phyloP scores from a whole-genome alignment of 352 stramenopile species.

The Phytophthora quininea region DNA sequence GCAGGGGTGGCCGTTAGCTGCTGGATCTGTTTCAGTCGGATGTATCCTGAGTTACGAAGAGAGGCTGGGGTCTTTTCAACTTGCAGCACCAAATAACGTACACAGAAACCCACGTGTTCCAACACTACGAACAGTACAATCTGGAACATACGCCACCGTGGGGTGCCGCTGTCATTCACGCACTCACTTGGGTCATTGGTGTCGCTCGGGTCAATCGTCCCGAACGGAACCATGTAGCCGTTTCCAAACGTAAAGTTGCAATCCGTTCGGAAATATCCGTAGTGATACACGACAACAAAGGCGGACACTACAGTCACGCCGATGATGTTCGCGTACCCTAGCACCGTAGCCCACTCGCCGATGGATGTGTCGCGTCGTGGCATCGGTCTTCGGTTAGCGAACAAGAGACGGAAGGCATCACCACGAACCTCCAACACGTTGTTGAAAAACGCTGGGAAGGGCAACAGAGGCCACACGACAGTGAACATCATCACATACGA shows the following conservation, averaged over 20 bases:
- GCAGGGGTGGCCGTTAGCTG: constrained; percentile 61
- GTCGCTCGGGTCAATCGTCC: constrained; percentile 46
- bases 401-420: constrained; percentile 83
- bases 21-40: constrained; percentile 84
- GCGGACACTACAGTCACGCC: constrained; percentile 81
- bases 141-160: constrained; percentile 76
- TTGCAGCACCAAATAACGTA: constrained; percentile 86
- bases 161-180: constrained; percentile 44
- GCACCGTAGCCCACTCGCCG: constrained; percentile 82
- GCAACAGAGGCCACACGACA: constrained; percentile 88
- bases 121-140: constrained; percentile 85
- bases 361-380: constrained; percentile 82
- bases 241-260: constrained; percentile 80
- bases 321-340: constrained; percentile 88
- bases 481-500: constrained; percentile 93
- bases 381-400: constrained; percentile 82
- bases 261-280: constrained; percentile 72
- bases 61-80: constrained; percentile 74
- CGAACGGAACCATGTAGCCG: constrained; percentile 81
- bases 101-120: constrained; percentile 83
- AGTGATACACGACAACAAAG: constrained; percentile 88
- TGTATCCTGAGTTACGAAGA: constrained; percentile 76
- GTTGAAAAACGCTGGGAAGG: constrained; percentile 86
- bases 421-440: constrained; percentile 88
- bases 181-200: constrained; percentile 44